Evolutionary conservation across 345 rosid genomes (phyloP).

Genomic region (Camelina sativa): DNA sequence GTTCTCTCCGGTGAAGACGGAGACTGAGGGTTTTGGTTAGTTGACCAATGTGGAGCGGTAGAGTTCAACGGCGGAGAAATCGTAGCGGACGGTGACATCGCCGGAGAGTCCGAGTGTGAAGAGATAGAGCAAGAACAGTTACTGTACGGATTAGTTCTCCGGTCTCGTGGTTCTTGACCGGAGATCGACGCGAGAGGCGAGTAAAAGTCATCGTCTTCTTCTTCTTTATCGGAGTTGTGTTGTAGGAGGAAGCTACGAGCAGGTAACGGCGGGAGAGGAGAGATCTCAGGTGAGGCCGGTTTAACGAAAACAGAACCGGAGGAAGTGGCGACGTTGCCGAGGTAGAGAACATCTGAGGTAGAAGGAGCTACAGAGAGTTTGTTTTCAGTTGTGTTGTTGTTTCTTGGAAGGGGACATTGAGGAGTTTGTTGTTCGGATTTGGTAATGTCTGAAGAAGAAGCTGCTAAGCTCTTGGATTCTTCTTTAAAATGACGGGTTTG

Average conservation of each 20-base stretch:
- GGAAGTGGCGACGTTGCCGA: slow-evolving; percentile 64
- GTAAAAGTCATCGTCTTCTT: slow-evolving; percentile 72
- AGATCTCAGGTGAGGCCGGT: slow-evolving; percentile 86
- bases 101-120: slow-evolving; percentile 68
- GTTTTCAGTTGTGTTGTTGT: slow-evolving; percentile 29
- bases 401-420: slow-evolving; percentile 42
- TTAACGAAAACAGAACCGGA: slow-evolving; percentile 53
- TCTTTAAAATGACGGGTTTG: slow-evolving; percentile 37
- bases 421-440: slow-evolving; percentile 29
- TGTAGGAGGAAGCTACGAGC: slow-evolving; percentile 51
- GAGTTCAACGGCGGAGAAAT: slow-evolving; percentile 67
- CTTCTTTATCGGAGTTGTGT: slow-evolving; percentile 54
- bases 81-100: slow-evolving; percentile 68
- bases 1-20: slow-evolving; percentile 47
- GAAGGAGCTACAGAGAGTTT: slow-evolving; percentile 58
- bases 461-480: slow-evolving; percentile 47
- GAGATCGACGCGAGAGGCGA: slow-evolving; percentile 81
- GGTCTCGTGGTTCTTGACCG: slow-evolving; percentile 56
- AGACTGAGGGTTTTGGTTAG: slow-evolving; percentile 36
- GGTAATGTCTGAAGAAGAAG: slow-evolving; percentile 31
- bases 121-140: slow-evolving; percentile 55
- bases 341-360: slow-evolving; percentile 75
- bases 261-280: slow-evolving; percentile 87
- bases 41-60: slow-evolving; percentile 42
- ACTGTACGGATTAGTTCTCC: slow-evolving; percentile 53